Evolutionary conservation across 2,329 filamentous ascomycete species (phyloP).

Genomic region (Ambrosiella cleistominuta): DNA sequence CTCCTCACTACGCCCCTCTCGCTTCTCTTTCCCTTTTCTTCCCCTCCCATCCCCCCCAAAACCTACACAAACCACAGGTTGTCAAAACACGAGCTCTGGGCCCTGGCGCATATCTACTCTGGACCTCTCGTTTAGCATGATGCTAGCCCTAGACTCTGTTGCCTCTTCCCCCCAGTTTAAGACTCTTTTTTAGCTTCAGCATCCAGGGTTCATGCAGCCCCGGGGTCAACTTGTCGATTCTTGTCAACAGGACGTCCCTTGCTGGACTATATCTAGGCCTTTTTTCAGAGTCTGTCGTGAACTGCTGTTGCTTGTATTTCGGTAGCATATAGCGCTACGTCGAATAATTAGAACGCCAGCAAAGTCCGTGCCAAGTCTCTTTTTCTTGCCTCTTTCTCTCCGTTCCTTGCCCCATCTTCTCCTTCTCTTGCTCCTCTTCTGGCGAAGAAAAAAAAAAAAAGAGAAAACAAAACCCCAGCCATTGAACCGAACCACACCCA

Average conservation of each 20-base stretch:
- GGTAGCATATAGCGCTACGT: too few species aligned
- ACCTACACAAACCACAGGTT: conserved; percentile 1
- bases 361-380: not conserved
- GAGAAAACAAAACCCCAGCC: too few species aligned
- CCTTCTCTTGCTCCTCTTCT: not conserved
- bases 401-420: not conserved
- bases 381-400: conserved; percentile 5
- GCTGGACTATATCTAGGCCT: too few species aligned
- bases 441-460: not conserved
- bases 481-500: too few species aligned
- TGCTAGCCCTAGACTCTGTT: not conserved
- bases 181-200: conserved; percentile 7
- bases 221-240: not conserved
- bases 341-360: too few species aligned
- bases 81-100: conserved; percentile 6
- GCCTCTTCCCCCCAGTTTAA: not conserved
- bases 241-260: too few species aligned
- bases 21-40: not conserved
- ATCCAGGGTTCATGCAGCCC: not conserved
- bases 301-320: too few species aligned
- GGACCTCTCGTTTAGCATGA: not conserved
- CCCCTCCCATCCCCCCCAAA: not conserved
- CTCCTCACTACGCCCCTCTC: not conserved
- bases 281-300: too few species aligned
- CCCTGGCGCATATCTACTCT: conserved; percentile 4